A percentile compares a stretch with the other conserved stretches of the same genome.
Evolutionary conservation across 2,329 filamentous ascomycete genomes (phyloP).

Genomic region (Helotiales sp.): DNA sequence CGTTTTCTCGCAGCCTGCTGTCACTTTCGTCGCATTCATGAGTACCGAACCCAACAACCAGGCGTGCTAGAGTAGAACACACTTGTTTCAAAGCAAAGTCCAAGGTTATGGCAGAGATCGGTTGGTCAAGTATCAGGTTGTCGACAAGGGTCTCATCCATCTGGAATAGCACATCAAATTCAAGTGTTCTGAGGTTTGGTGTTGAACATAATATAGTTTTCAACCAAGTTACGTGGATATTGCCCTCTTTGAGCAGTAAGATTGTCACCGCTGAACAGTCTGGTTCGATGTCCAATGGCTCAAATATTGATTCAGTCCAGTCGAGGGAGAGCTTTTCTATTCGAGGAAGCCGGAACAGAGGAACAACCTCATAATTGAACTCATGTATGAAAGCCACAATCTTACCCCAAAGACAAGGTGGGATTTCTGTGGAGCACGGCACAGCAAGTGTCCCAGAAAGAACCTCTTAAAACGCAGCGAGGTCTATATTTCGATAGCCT

Average conservation of each 20-base stretch:
- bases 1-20: background rate
- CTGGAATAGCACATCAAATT: background rate
- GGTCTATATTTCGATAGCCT: too few species aligned
- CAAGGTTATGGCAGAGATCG: background rate
- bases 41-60: background rate
- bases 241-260: background rate
- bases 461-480: too few species aligned
- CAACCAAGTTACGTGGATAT: background rate
- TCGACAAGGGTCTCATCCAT: background rate
- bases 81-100: background rate
- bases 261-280: background rate
- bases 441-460: too few species aligned
- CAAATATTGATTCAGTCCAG: background rate
- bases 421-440: too few species aligned
- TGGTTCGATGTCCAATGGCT: background rate
- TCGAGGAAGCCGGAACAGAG: background rate
- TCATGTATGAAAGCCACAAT: background rate
- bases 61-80: background rate
- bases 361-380: background rate
- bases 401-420: too few species aligned
- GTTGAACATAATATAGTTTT: background rate
- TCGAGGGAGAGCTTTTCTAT: background rate
- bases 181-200: background rate
- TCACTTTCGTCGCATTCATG: background rate
- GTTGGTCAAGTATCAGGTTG: background rate